Evolutionary conservation across 1,139 yeast genomes (phyloP), one percentile per base, ranked within the genome.

Genomic region (Arxiozyma bovina): DNA sequence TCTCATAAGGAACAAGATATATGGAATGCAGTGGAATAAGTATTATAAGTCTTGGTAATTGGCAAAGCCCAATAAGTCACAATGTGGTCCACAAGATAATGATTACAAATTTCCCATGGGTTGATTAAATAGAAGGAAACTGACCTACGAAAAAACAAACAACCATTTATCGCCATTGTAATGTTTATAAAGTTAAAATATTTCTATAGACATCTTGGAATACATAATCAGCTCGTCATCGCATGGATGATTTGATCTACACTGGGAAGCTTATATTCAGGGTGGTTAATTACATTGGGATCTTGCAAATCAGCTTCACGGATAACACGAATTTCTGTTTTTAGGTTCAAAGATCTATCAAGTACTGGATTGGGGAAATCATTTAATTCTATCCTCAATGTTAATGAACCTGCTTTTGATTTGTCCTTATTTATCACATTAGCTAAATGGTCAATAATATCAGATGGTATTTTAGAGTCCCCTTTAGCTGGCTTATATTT

Each of bases 401-500:
- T 51, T 25, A 51, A 47, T 21, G 53, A 42, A 21, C 40, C 46
- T 22, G 49, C n/a, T 20, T 45, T 30, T 22, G 18, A 6, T 17
- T 48, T 42, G 15, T 48, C 50, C 40, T 48, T 53, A 46, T 57
- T 57, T 22, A 57, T 44, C n/a, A 27, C 41, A 25, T 57, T 57
- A 9, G 96, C 94, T 54, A 93, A 87, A 21, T 83, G 84, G 64
- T 86, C 84, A 60, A 88, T 77, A 54, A 91, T 90, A 54, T 83
- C 87, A 42, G 88, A 84, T 20, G 94, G 85, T 58, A 93, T 82
- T 47, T 97, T 96, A 6, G 89, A 81, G 73, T 93, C 98, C 67
- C 90, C 90, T 67, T 90, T 97, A 18, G 96, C 96, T 59, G 86
- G 87, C 60, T 82, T 83, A 70, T 93, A 93, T 70, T 88, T 95